Percentiles rank a stretch among this genome's conserved stretches.
phyloP scores from a whole-genome alignment of 2,329 filamentous ascomycete species.

The Calonectria hongkongensis region DNA sequence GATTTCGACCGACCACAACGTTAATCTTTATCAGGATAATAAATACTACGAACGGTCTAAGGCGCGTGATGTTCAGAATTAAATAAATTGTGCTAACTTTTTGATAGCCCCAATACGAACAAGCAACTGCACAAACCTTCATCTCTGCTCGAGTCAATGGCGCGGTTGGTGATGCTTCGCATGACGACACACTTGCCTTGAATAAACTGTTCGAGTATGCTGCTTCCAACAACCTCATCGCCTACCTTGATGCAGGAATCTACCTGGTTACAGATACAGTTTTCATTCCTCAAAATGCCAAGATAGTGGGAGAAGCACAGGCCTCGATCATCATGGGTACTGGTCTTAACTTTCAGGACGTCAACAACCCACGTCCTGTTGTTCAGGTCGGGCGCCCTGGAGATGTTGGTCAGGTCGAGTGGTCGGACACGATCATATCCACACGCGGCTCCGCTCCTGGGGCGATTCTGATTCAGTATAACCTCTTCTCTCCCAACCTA shows the following conservation, averaged over 20 bases:
- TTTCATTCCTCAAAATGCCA: conserved; percentile 67
- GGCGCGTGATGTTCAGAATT: conserved; percentile 35
- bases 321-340: conserved; percentile 72
- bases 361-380: conserved; percentile 76
- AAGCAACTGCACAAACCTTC: conserved; percentile 75
- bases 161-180: conserved; percentile 78
- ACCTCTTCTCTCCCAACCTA: conserved; percentile 70
- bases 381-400: conserved; percentile 79
- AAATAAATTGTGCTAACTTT: conserved; percentile 2
- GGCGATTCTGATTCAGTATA: conserved; percentile 84
- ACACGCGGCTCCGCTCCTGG: conserved; percentile 80
- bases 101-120: conserved; percentile 79
- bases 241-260: conserved; percentile 77
- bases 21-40: conserved; percentile 69
- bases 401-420: conserved; percentile 79
- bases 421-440: conserved; percentile 82
- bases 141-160: conserved; percentile 76
- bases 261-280: conserved; percentile 77
- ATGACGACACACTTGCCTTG: conserved; percentile 84
- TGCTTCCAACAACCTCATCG: conserved; percentile 72
- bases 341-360: conserved; percentile 74
- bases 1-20: conserved; percentile 42
- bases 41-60: conserved; percentile 84
- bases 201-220: conserved; percentile 70
- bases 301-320: conserved; percentile 77